A percentile compares a stretch with the other conserved stretches of the same genome.
These are phyloP conservation scores for Chrysoporthe deuterocubensis DNA, from an alignment of 2,329 filamentous ascomycete species.

Conservation along the genomic window DNA sequence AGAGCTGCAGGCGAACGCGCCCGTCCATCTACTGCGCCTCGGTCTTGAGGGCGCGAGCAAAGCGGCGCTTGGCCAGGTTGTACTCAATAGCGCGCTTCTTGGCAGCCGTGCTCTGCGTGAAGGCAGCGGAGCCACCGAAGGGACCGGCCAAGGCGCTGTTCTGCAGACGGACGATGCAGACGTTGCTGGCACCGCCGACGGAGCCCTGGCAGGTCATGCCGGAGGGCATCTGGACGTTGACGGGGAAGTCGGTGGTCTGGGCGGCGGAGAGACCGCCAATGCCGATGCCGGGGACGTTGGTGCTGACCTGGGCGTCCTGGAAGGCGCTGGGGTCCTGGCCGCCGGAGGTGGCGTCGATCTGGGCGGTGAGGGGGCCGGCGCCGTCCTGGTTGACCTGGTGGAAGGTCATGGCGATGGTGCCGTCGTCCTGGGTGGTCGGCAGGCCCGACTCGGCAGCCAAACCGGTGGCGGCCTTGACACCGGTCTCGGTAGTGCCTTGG, in stretches of 20 bases:
- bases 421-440: constrained; percentile 64
- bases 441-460: constrained; percentile 57
- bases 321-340: constrained; percentile 65
- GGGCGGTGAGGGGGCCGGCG: constrained; percentile 64
- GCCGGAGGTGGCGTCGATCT: constrained; percentile 65
- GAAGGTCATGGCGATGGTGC: constrained; percentile 66
- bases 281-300: constrained; percentile 41
- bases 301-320: constrained; percentile 59
- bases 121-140: constrained; percentile 69
- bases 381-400: constrained; percentile 75
- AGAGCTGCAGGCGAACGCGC: not conserved
- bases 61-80: constrained; percentile 42
- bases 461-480: constrained; percentile 59
- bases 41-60: constrained; percentile 26
- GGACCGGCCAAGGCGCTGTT: constrained; percentile 66
- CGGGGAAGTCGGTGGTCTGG: constrained; percentile 65
- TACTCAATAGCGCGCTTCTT: constrained; percentile 67
- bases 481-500: constrained; percentile 48
- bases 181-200: constrained; percentile 61
- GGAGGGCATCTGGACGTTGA: constrained; percentile 67
- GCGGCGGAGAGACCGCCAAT: constrained; percentile 61
- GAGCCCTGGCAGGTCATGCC: constrained; percentile 69
- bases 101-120: constrained; percentile 62
- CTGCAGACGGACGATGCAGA: constrained; percentile 68
- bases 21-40: constrained; percentile 13